Base-by-base conservation (phyloP, 371 early-diverging fungal genomes). In the Dichotomocladium elegans region DNA sequence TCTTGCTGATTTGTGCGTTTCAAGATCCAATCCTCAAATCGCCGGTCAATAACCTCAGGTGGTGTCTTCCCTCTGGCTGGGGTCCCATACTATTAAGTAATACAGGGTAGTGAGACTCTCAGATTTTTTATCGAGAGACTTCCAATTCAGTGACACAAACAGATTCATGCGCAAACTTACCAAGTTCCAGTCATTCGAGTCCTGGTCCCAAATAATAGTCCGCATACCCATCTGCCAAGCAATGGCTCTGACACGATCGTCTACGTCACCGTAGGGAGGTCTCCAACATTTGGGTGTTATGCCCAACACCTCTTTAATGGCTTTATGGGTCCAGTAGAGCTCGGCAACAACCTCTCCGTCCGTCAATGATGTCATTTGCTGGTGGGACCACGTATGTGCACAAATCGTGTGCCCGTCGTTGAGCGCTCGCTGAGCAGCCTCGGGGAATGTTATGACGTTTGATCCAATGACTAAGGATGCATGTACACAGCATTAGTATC, bases 301-400 rank as follows among this genome's bases (percentile, higher is more conserved):
- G 35, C 83, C 83, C 26, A 72, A 62, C 11, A 72, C 72, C 46
- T 79, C 65, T 48, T 83, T 75, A 52, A 86, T 79, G 15, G 76
- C 74, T 24, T 61, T 60, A 14, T 64, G 57, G 0, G 77, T 75
- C 73, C 76, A 77, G 33, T 81, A 72, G 11, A 85, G 51, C 53
- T 87, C 82, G 21, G 83, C 79, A 24, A 83, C 77, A 3, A 84
- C 65, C 27, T 71, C 55, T n/a, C 75, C 79, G 46, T 79, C 81
- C 29, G 75, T 54, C 14, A 72, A 55, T 5, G 79, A 59, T 12
- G 85, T 81, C 73, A 85, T 71, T 41, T 60, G 55, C 21, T 74
- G 71, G 57, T 87, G 87, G 19, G 79, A 74, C 83, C 83, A 82
- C 2, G 81, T 80, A 47, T 82, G 75, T 41, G 64, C 55, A 31